These are phyloP conservation scores for Exophiala sideris DNA, from an alignment of 2,329 filamentous ascomycete species.

Conservation along the genomic window DNA sequence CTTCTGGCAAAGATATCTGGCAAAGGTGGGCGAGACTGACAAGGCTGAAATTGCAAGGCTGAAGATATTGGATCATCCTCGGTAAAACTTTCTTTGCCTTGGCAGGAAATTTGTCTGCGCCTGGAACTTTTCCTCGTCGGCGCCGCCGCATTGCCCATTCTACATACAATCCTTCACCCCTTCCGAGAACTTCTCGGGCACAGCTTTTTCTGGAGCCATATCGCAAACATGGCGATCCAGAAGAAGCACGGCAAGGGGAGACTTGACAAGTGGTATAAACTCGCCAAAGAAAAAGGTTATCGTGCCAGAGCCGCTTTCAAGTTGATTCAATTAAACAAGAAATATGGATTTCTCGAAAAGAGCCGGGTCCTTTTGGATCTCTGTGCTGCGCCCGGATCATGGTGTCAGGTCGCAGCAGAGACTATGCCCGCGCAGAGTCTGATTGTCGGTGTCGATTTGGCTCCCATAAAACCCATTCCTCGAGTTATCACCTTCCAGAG, in stretches of 20 bases:
- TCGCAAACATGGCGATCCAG: conserved; percentile 78
- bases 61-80: neutral
- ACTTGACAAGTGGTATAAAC: conserved; percentile 91
- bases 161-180: neutral
- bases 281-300: conserved; percentile 98
- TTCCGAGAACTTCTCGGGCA: neutral
- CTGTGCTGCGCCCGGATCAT: conserved; percentile 94
- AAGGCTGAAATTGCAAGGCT: too few species aligned
- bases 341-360: conserved; percentile 96
- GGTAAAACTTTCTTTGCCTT: conserved; percentile 1
- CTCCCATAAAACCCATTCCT: conserved; percentile 93
- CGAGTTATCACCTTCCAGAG: conserved; percentile 93
- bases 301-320: conserved; percentile 96
- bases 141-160: neutral
- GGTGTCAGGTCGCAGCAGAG: conserved; percentile 95
- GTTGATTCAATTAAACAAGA: conserved; percentile 96
- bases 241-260: conserved; percentile 64
- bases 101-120: conserved; percentile 4
- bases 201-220: neutral
- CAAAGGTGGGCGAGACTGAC: too few species aligned
- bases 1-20: too few species aligned
- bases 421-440: conserved; percentile 87
- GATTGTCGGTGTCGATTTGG: conserved; percentile 90
- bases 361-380: conserved; percentile 95
- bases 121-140: neutral